Evolutionary conservation across 129 eudicot genomes (phyloP), one percentile per base, ranked within the genome.

Genomic region (Chrysanthemum makinoi): DNA sequence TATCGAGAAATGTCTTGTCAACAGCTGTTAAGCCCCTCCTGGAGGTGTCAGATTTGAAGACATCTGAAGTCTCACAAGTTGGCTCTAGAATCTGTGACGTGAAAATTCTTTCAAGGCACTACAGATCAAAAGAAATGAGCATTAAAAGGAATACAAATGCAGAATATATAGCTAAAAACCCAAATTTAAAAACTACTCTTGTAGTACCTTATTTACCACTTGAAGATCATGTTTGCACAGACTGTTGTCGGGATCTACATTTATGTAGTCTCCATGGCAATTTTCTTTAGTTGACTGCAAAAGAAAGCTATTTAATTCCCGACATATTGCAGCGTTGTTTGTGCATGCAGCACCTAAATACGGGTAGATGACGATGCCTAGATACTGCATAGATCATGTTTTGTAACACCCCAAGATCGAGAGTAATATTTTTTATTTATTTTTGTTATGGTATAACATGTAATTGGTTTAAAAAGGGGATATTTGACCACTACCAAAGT

Each of bases 241-340:
- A 58, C 10, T 69, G 70, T 77, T 77, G 65, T 62, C 52, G 49
- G 75, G 75, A 68, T 77, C 80, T 18, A 69, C 75, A 5, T 77
- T 65, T 28, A 50, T 4, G 80, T 76, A 76, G 62, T 68, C 70
- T 35, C 75, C 75, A n/a, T 50, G 63, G 63, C 80, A 77, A 69
- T 77, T 28, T 69, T 19, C 62, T 50, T 69, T 69, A 35, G 52
- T 14, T 17, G 75, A 59, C 80, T 77, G 63, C 58, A 76, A 52
- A 68, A 5, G 50, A 5, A 50, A 19, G 20, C 7, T 6, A 17
- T 49, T 48, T 7, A 30, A 43, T 24, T 20, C 22, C 9, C 2
- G 59, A 10, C 33, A 20, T 59, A 52, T 52, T 15, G 57, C 56
- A 52, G 8, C 18, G 3, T 51, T 51, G 17, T 51, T 51, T 51